These are phyloP conservation scores for Spatholobus suberectus DNA, from an alignment of 306 rosid genomes.

Conservation along the genomic window DNA sequence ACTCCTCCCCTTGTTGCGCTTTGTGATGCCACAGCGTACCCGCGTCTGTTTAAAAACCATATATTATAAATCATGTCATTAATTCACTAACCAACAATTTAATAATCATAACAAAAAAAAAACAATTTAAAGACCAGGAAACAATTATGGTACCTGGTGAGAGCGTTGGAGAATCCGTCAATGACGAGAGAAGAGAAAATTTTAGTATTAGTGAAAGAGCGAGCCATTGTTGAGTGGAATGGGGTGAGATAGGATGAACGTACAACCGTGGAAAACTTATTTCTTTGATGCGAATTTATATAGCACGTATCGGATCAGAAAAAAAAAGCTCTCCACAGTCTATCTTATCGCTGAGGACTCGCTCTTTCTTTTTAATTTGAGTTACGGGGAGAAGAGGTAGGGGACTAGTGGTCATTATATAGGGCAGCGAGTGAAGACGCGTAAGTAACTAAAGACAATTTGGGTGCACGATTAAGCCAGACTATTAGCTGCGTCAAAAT, in stretches of 20 bases:
- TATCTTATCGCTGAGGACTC: too few species aligned
- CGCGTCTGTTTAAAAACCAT: constrained; percentile 61
- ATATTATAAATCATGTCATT: background rate
- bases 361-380: too few species aligned
- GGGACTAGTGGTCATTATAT: constrained; percentile 35
- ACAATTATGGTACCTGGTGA: constrained; percentile 54
- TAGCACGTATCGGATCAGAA: background rate
- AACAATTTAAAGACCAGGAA: background rate
- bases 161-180: constrained; percentile 53
- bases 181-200: constrained; percentile 56
- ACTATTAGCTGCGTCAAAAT: constrained; percentile 31
- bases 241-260: background rate
- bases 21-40: constrained; percentile 64
- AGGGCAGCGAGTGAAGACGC: background rate
- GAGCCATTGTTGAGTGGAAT: constrained; percentile 63
- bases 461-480: background rate
- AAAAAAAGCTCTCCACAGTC: constrained; percentile 43
- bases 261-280: constrained; percentile 43
- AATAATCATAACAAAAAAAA: background rate
- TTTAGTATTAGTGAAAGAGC: constrained; percentile 75
- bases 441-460: background rate
- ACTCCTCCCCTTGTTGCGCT: constrained; percentile 55
- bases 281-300: background rate
- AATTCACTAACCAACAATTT: background rate
- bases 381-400: background rate